phyloP scores from a whole-genome alignment of 495 filamentous ascomycete species.

The Podospora sp. region DNA sequence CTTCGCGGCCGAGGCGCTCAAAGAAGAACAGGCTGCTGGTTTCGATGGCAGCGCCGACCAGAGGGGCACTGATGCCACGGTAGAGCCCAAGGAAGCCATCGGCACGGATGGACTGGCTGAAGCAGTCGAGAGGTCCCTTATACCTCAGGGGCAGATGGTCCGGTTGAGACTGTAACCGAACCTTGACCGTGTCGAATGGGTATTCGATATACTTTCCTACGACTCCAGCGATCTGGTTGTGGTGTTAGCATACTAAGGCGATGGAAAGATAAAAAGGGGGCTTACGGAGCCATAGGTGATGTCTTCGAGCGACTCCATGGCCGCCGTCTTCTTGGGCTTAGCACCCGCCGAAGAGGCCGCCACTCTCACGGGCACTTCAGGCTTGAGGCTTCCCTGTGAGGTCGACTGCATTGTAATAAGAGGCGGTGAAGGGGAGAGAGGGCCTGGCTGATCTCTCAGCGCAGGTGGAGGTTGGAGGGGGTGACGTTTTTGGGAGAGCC shows the following conservation, averaged over 20 bases:
- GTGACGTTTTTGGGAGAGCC: neutral
- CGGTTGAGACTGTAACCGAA: slow-evolving; percentile 76
- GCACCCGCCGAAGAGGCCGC: slow-evolving; percentile 19
- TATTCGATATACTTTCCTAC: slow-evolving; percentile 96
- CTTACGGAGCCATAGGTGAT: slow-evolving; percentile 79
- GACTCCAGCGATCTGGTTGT: slow-evolving; percentile 73
- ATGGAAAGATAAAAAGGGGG: neutral
- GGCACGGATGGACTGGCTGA: slow-evolving; percentile 75
- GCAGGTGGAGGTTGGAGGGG: neutral
- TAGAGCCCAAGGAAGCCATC: slow-evolving; percentile 85
- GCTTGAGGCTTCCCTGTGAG: slow-evolving; percentile 16
- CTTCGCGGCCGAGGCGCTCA: slow-evolving; percentile 64
- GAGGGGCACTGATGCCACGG: slow-evolving; percentile 87
- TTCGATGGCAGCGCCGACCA: slow-evolving; percentile 89
- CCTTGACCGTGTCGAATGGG: slow-evolving; percentile 98
- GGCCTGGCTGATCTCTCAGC: slow-evolving; percentile 15
- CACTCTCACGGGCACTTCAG: slow-evolving; percentile 19
- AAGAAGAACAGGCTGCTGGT: slow-evolving; percentile 95
- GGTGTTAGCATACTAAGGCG: slow-evolving; percentile 23
- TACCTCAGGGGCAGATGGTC: slow-evolving; percentile 81
- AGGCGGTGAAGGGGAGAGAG: slow-evolving; percentile 9
- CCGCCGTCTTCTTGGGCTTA: slow-evolving; percentile 44
- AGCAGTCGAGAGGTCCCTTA: slow-evolving; percentile 88
- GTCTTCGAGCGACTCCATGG: slow-evolving; percentile 74
- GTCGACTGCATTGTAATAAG: slow-evolving; percentile 19